Base-by-base conservation (phyloP, 495 filamentous ascomycete species). In the Hypoxylon cercidicola region DNA sequence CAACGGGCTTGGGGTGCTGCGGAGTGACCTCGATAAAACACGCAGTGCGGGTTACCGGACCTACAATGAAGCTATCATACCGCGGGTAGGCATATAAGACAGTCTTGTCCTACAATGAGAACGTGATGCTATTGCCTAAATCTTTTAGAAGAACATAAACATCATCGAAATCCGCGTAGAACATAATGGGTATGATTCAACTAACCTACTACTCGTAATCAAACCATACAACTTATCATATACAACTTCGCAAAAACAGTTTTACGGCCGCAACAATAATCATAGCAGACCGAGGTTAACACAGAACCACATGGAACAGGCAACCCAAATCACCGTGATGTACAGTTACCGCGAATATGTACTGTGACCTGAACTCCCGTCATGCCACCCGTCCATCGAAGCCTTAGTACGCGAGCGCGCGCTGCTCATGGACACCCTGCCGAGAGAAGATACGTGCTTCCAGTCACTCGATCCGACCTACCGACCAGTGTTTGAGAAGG, bases 401-500 rank as follows among this genome's bases (percentile, higher is more conserved):
- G 50, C 23, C 28, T 47, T 46, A 23, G 45, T 47, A 30, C 60
- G 60, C 10, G 65, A 63, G 15, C 55, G 54, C 7, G 32, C 54
- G 15, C 65, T 68, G 50, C 65, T 43, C 13, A 55, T 68, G 10
- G 65, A 68, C 50, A 30, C 60, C 5, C 65, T 59, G 37, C 59
- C 44, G 50, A 60, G 55, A 19, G 60, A 63, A 46, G 67, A 62
- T 21, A 65, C 21, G 28, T 69, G 55, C 30, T 60, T 68, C 64
- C 64, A 62, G 35, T 72, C 71, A 64, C 71, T 60, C 30, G 71
- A 62, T 63, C 71, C 71, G 71, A 64, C 71, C 66, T 73, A 80
- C 69, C 80, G 70, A 69, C 77, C 80, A 16, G 69, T 64, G 43
- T 47, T 68, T 35, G 70, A 39, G 72, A 86, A 86, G 11, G 84